Base-by-base conservation (phyloP, 192 early-diverging fungal species). In the Dissophora globulifera region DNA sequence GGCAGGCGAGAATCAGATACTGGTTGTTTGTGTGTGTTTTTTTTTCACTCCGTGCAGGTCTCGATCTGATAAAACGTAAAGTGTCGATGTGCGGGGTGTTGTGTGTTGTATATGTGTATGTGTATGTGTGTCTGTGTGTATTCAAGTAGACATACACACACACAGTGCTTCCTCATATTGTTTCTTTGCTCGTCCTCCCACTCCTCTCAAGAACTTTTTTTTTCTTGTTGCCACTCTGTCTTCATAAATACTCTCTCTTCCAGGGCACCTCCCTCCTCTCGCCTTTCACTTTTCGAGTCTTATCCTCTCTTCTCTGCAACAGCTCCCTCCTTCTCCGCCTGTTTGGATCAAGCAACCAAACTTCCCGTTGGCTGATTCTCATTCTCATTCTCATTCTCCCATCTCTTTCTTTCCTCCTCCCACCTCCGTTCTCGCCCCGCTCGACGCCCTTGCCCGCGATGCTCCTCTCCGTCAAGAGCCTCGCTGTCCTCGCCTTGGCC, bases 401-500 rank as follows among this genome's bases (percentile, higher is more conserved):
- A 38, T 67, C 17, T 54, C 38, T 45, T 26, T 63, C 33, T 55
- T 35, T 43, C 15, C 43, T 17, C 59, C 57, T 3, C 27, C 42
- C 40, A 27, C 26, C 19, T 40, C 22, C n/a, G 26, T 43, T 41
- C 25, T 19, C 20, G 19, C 57, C 22, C 31, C 23, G 17, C 8
- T 30, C n/a, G 40, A 46, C 33, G 38, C 50, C 43, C 41, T 35
- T 33, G 12, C 47, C 31, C 23, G 46, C 52, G 22, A 76, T 82
- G 69, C 20, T 68, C 35, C 67, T 67, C 59, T 57, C 75, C 6
- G 42, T 82, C 70, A 80, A 76, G 61, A 62, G 43, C 58, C 52
- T 81, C 26, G 64, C 71, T 46, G 56, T 78, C 40, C 32, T 84
- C 11, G 60, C 72, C 23, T 54, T 83, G 60, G 69, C 74, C 17